Evolutionary conservation across 108 stramenopile species (phyloP).

Genomic region (Craspedostauros australis): DNA sequence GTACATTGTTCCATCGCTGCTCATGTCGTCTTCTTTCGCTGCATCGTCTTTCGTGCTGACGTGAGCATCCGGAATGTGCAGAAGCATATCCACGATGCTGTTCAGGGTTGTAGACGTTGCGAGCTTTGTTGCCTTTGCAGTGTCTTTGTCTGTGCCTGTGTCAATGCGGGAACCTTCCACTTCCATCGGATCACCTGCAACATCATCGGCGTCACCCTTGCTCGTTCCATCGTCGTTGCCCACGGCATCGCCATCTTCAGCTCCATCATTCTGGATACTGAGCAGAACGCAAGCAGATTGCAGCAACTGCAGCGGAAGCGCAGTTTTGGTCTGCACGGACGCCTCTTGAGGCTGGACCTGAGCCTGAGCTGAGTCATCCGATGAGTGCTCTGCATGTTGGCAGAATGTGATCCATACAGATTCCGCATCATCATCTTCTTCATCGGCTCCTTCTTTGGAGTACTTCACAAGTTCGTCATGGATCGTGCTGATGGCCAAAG

Average conservation of each 20-base stretch:
- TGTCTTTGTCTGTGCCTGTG: background rate
- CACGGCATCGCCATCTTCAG: constrained; percentile 3
- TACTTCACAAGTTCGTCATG: constrained; percentile 25
- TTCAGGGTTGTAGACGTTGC: constrained; percentile 1
- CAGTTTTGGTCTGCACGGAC: constrained; percentile 4
- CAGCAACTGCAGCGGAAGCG: constrained; percentile 26
- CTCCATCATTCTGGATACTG: constrained; percentile 36
- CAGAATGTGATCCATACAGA: background rate
- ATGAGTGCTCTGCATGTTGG: background rate
- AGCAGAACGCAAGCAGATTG: constrained; percentile 40
- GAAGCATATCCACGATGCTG: too few species aligned
- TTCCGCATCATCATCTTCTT: background rate
- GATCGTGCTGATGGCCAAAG: constrained; percentile 31
- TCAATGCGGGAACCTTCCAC: background rate
- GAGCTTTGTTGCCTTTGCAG: background rate
- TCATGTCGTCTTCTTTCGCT: background rate
- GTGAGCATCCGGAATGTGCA: constrained; percentile 12
- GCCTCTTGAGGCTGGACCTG: background rate
- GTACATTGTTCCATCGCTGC: background rate
- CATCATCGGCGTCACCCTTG: too few species aligned
- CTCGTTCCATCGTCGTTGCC: constrained; percentile 8
- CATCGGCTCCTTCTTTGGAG: background rate
- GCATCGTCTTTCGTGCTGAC: constrained; percentile 15
- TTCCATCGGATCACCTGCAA: too few species aligned
- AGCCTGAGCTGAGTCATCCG: background rate